Conservation (phyloP, 2,329 filamentous ascomycete species). For the Diaporthe sp. region DNA sequence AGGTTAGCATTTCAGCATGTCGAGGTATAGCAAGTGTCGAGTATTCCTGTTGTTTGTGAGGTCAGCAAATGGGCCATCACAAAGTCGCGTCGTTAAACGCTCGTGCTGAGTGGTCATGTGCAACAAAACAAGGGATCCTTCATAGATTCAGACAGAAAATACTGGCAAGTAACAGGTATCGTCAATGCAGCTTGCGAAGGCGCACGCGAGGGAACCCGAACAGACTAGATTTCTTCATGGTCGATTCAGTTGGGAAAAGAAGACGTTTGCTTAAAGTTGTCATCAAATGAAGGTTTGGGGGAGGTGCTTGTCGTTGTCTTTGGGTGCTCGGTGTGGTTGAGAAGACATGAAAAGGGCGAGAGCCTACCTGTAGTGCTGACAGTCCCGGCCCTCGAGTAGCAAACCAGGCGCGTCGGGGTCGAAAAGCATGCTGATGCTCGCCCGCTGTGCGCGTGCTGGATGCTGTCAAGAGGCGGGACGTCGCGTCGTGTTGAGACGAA, state of each 20-base stretch:
- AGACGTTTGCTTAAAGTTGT: slow-evolving; percentile 77
- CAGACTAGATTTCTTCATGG: slow-evolving; percentile 83
- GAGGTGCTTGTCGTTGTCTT: slow-evolving; percentile 17
- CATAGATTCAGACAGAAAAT: slow-evolving; percentile 78
- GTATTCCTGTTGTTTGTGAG: slow-evolving; percentile 8
- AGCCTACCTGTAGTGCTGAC: slow-evolving; percentile 27
- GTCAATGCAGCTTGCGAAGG: slow-evolving; percentile 60
- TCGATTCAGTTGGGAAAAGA: slow-evolving; percentile 92
- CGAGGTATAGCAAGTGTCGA: slow-evolving; percentile 8
- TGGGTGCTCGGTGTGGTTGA: slow-evolving; percentile 28
- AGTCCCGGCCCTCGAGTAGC: not conserved
- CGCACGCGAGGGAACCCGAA: slow-evolving; percentile 67
- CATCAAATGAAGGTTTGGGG: slow-evolving; percentile 71
- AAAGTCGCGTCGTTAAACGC: not conserved
- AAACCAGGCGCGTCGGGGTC: not conserved
- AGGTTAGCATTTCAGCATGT: not conserved
- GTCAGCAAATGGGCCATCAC: slow-evolving; percentile 28
- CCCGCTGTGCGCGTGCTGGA: not conserved
- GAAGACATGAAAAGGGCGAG: not conserved
- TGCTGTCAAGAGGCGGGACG: not conserved
- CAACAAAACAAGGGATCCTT: slow-evolving; percentile 9
- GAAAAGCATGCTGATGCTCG: not conserved
- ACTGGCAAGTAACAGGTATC: slow-evolving; percentile 92
- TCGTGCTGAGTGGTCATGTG: not conserved
- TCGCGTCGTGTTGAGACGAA: not conserved